Evolutionary conservation across 176 grass and related monocot species (phyloP), one percentile per base, ranked within the genome.

Genomic region (Tuctoria greenei): DNA sequence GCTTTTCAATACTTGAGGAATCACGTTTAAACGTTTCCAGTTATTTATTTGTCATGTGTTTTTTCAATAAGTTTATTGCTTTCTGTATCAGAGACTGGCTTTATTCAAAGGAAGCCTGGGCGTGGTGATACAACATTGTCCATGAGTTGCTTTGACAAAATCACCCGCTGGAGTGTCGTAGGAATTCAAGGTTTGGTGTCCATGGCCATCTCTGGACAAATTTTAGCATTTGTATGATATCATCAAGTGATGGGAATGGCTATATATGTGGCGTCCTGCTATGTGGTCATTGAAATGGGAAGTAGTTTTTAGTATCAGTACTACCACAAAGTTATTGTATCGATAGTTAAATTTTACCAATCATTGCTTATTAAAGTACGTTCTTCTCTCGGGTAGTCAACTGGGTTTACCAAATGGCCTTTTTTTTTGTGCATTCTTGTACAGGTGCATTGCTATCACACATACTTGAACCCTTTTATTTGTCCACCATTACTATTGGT

Each of bases 141-240:
- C 18, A 83, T 91, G 88, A 97, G 90, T 56, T 97, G 90, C 61
- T 97, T 93, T 74, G 86, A 93, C 83, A 93, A 97, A 67, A 91
- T 97, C 60, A 93, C 74, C 51, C 86, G 88, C 0, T 93, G 93
- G 93, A 90, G 85, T 52, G 69, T 89, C 70, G 80, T 89, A 36
- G 93, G 93, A 62, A 76, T 93, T 67, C 93, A 97, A 93, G 93
- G 93, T 97, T 83, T 44, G 57, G 34, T 41, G 13, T 7, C 28
- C 2, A 66, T 17, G 36, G 50, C 4, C 13, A 67, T 43, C 68
- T 80, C 15, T 26, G 4, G 20, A 75, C 56, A 14, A 61, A 25
- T 59, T 64, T 71, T 1, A 16, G 17, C 21, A 76, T 76, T 10
- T 79, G 18, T 36, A 4, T 12, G 52, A 8, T 28, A 62, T 69